These are phyloP conservation scores for Scalesia atractyloides DNA, from an alignment of 129 eudicot genomes.

Conservation along the genomic window DNA sequence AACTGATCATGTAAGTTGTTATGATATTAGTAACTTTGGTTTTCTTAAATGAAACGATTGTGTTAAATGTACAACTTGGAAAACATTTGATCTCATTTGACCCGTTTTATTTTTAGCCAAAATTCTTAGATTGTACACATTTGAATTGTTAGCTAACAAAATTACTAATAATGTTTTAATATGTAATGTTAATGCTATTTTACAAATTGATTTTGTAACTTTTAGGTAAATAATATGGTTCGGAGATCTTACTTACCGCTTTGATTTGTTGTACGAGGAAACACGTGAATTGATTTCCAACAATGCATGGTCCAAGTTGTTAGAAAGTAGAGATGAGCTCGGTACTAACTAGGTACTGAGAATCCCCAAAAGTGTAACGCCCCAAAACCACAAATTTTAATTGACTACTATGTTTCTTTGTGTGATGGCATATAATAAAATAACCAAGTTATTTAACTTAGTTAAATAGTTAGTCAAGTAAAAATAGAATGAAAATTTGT, in stretches of 20 bases:
- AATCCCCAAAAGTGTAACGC: no score
- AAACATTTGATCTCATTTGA: neutral
- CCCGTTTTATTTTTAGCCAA: neutral
- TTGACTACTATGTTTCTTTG: no score
- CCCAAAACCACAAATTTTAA: no score
- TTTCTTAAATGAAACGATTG: neutral
- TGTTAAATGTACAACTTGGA: neutral
- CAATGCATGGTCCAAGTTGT: constrained; percentile 71
- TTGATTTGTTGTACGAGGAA: constrained; percentile 66
- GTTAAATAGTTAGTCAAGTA: no score
- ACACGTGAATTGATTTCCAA: constrained; percentile 68
- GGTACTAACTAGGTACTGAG: no score
- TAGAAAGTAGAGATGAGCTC: constrained; percentile 27
- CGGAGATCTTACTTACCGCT: constrained; percentile 88
- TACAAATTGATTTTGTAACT: constrained; percentile 2
- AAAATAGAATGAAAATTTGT: no score
- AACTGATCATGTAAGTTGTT: constrained; percentile 66
- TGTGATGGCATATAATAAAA: no score
- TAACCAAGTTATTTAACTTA: no score
- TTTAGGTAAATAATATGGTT: constrained; percentile 88
- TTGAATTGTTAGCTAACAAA: neutral
- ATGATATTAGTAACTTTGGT: neutral
- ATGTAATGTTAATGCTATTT: neutral
- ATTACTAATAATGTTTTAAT: neutral
- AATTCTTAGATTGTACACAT: neutral